These are phyloP conservation scores for Pistacia atlantica DNA, from an alignment of 345 rosid genomes.

Conservation along the genomic window DNA sequence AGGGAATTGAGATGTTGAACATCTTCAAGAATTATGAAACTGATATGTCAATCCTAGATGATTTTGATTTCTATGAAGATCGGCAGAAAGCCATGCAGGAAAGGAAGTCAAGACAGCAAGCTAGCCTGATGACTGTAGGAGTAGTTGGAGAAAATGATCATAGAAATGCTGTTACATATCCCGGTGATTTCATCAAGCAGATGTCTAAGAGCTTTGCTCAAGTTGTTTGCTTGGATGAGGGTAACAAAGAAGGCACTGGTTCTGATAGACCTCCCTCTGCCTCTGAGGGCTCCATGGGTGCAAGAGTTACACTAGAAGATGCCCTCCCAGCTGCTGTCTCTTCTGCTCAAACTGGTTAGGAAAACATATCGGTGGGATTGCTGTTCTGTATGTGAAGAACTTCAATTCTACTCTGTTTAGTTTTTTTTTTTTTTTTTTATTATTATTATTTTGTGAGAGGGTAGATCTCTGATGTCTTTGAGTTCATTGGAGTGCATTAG, in stretches of 20 bases:
- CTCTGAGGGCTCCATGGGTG: slow-evolving; percentile 33
- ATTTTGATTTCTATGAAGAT: slow-evolving; percentile 86
- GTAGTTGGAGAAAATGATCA: slow-evolving; percentile 58
- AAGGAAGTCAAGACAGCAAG: slow-evolving; percentile 74
- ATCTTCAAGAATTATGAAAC: slow-evolving; percentile 73
- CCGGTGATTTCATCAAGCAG: slow-evolving; percentile 67
- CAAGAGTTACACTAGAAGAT: slow-evolving; percentile 50
- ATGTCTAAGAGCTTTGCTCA: slow-evolving; percentile 82
- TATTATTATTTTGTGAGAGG: slow-evolving; percentile 18
- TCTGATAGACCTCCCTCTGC: slow-evolving; percentile 33
- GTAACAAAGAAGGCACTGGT: slow-evolving; percentile 44
- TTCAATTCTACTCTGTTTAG: slow-evolving; percentile 6
- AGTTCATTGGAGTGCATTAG: slow-evolving; percentile 19
- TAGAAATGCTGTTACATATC: slow-evolving; percentile 38
- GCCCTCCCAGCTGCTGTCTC: slow-evolving; percentile 34
- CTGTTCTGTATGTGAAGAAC: slow-evolving; percentile 21
- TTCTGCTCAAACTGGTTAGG: slow-evolving; percentile 53
- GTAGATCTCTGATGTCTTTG: slow-evolving; percentile 29
- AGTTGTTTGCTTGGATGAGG: slow-evolving; percentile 69
- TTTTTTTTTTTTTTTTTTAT: slow-evolving; percentile 14
- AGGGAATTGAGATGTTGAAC: slow-evolving; percentile 75
- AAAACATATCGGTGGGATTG: slow-evolving; percentile 22
- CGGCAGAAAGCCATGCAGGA: slow-evolving; percentile 82
- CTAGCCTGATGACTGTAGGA: slow-evolving; percentile 48
- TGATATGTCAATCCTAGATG: slow-evolving; percentile 78